Conservation (phyloP, 306 rosid species). For the Castanea sativa region DNA sequence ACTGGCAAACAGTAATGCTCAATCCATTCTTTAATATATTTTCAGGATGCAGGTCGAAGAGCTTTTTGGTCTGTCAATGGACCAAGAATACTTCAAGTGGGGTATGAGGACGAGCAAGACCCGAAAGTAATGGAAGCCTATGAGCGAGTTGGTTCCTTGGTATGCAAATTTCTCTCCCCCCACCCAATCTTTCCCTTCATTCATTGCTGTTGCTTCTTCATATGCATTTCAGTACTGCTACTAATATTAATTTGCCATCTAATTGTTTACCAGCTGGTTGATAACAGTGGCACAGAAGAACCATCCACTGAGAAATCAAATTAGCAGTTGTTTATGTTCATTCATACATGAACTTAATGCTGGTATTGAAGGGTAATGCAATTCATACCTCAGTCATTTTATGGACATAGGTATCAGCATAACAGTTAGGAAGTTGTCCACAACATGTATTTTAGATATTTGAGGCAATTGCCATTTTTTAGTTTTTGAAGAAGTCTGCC, state of each 20-base stretch:
- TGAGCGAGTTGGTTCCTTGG: conserved; percentile 93
- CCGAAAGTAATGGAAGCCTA: conserved; percentile 87
- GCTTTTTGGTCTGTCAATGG: conserved; percentile 96
- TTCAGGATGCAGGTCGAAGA: conserved; percentile 88
- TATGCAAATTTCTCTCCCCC: conserved; percentile 27
- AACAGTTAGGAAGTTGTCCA: background rate
- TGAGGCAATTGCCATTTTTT: background rate
- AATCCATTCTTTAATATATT: background rate
- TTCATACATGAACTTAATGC: background rate
- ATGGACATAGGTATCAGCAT: background rate
- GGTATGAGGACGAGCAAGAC: conserved; percentile 88
- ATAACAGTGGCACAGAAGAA: conserved; percentile 53
- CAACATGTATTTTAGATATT: background rate
- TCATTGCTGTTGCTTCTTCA: conserved; percentile 2
- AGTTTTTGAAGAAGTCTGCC: background rate
- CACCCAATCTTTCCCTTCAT: background rate
- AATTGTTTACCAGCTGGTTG: conserved; percentile 59
- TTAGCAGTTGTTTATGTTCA: conserved; percentile 12
- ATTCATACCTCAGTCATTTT: background rate
- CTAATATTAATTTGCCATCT: conserved; percentile 13
- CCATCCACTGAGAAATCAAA: conserved; percentile 35
- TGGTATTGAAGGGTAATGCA: background rate
- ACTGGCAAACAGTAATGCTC: background rate
- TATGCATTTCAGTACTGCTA: conserved; percentile 4
- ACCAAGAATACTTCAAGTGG: conserved; percentile 83